Base-by-base conservation (phyloP, 2,329 filamentous ascomycete species). In the Botrytis porri region DNA sequence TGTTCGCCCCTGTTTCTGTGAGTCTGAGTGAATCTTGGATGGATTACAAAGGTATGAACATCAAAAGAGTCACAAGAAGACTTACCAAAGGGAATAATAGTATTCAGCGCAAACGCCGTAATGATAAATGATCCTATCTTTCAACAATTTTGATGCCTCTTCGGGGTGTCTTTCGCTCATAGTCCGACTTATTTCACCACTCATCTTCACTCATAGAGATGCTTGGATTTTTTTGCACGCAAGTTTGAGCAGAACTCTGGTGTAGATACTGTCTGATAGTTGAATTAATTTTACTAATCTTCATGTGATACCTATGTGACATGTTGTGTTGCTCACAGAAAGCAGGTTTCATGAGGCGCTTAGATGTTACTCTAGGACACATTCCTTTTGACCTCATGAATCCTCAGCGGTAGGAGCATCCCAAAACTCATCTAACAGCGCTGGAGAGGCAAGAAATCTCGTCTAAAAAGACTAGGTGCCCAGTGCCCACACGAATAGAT, bases 21-120 rank as follows among this genome's bases (percentile, higher is more conserved):
- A 62, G 54, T 20, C 37, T 41, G 12, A 29, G 12, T 29, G 51
- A 57, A n/a, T 29, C n/a, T 57, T 57, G n/a, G n/a, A 29, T 29
- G n/a, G 6, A 29, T 57, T 57, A 29, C 51, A 57, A 57, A 7
- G 12, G 51, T 29, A 57, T 57, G 14, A 54, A 29, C 5, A 57
- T 57, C 25, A 57, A 29, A 57, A 8, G n/a, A 3, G 16, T 29
- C 14, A 57, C 14, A 29, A 29, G 45, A 18, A 39, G 54, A 77
- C 77, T 61, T 83, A 89, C 88, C 88, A 90, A 32, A 90, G 82
- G 48, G 84, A 88, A 75, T 89, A 84, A 76, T 90, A 90, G 79
- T 90, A 89, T 77, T 89, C 87, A 70, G 86, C 88, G 39, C 87
- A 86, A 25, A 89, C 83, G 75, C 89, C 87, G 76, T 90, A 90